Conservation (phyloP, 2,329 filamentous ascomycete genomes). For the Aspergillus fructus region DNA sequence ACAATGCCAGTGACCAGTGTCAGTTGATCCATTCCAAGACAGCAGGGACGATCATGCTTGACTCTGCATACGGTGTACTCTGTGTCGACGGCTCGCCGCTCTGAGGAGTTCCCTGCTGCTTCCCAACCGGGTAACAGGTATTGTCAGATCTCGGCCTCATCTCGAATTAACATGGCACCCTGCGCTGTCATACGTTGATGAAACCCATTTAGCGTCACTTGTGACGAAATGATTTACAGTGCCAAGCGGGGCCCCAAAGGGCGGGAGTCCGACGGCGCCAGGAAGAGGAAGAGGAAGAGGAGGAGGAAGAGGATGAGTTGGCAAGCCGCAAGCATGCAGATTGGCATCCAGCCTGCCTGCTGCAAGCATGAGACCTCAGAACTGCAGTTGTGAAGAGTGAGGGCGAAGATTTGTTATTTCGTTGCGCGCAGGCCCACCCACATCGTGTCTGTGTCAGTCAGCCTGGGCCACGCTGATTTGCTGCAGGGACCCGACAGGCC, state of each 20-base stretch:
- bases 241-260: not conserved
- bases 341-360: conserved; percentile 18
- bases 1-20: not conserved
- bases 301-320: conserved; percentile 27
- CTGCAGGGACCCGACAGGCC: conserved; percentile 20
- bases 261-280: not conserved
- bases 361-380: not conserved
- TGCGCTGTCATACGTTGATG: not conserved
- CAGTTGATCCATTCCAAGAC: not conserved
- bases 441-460: conserved; percentile 23
- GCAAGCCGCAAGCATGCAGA: conserved; percentile 26
- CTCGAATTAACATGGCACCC: not conserved
- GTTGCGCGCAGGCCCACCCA: conserved; percentile 15
- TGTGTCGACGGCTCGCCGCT: not conserved
- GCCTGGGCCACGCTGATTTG: conserved; percentile 21
- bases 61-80: not conserved
- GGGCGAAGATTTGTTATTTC: not conserved
- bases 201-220: not conserved
- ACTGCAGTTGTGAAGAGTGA: conserved; percentile 4
- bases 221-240: conserved; percentile 7
- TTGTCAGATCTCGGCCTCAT: not conserved
- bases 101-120: not conserved
- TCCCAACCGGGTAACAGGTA: not conserved
- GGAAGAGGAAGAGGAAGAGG: conserved; percentile 9
- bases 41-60: not conserved